A percentile compares a stretch with the other conserved stretches of the same genome.
These are phyloP conservation scores for Paracoccidioides brasiliensis DNA, from an alignment of 2,329 filamentous ascomycete species.

Conservation along the genomic window DNA sequence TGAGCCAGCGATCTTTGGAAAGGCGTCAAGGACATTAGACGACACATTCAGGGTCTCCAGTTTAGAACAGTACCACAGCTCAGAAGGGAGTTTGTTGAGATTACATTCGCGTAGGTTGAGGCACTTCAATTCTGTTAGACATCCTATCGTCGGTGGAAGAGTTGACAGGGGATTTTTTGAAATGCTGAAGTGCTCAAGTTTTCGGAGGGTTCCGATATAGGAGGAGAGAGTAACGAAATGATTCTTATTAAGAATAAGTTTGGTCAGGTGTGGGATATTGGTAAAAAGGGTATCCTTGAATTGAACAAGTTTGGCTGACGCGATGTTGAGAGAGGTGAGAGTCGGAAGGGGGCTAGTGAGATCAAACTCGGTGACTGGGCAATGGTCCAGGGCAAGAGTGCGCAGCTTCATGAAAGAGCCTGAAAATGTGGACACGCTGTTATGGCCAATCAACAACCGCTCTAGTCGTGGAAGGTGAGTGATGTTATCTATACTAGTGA, in stretches of 20 bases:
- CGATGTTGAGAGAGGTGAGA: slow-evolving; percentile 74
- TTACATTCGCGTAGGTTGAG: slow-evolving; percentile 92
- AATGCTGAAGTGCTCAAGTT: slow-evolving; percentile 83
- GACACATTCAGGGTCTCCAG: slow-evolving; percentile 89
- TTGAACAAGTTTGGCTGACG: slow-evolving; percentile 79
- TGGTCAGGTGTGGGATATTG: slow-evolving; percentile 74
- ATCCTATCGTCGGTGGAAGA: slow-evolving; percentile 77
- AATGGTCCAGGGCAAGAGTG: slow-evolving; percentile 80
- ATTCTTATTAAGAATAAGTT: slow-evolving; percentile 83
- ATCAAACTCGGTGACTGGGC: slow-evolving; percentile 88
- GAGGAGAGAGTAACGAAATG: slow-evolving; percentile 83
- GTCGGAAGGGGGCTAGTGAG: slow-evolving; percentile 64
- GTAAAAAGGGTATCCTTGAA: slow-evolving; percentile 77
- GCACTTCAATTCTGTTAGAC: slow-evolving; percentile 67
- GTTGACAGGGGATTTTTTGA: slow-evolving; percentile 80
- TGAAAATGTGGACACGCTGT: slow-evolving; percentile 77
- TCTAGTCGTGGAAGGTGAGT: slow-evolving; percentile 75
- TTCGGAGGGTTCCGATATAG: slow-evolving; percentile 70
- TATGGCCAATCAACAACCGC: slow-evolving; percentile 81
- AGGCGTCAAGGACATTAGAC: slow-evolving; percentile 80
- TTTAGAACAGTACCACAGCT: slow-evolving; percentile 91
- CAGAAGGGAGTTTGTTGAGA: slow-evolving; percentile 70
- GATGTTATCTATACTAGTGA: slow-evolving; percentile 78
- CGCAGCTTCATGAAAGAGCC: slow-evolving; percentile 78
- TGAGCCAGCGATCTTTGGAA: slow-evolving; percentile 64